phyloP scores from a whole-genome alignment of 345 rosid species.

The Gossypium bickii region DNA sequence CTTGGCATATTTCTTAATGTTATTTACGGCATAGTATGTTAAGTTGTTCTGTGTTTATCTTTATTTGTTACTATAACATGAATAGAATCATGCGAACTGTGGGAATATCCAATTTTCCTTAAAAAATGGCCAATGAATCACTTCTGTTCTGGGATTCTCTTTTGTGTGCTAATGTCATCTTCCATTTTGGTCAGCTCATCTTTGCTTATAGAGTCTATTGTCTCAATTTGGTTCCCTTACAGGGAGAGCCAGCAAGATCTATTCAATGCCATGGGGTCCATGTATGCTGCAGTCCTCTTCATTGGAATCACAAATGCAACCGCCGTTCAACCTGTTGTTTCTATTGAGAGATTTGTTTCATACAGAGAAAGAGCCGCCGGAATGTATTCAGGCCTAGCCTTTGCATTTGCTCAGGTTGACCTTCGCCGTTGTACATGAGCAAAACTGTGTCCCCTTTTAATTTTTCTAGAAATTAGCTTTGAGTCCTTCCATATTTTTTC shows the following conservation, averaged over 20 bases:
- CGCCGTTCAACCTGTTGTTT: slow-evolving; percentile 97
- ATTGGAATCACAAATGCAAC: slow-evolving; percentile 87
- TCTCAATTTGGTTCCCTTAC: slow-evolving; percentile 20
- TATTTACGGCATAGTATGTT: not conserved
- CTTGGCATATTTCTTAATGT: slow-evolving; percentile 6
- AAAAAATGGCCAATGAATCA: not conserved
- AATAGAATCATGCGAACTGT: not conserved
- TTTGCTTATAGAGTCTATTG: slow-evolving; percentile 5
- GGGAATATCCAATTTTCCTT: not conserved
- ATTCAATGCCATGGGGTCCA: slow-evolving; percentile 89
- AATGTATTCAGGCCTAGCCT: slow-evolving; percentile 88
- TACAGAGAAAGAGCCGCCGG: slow-evolving; percentile 97
- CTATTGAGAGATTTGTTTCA: slow-evolving; percentile 88
- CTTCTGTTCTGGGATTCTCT: not conserved
- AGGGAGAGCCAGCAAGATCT: slow-evolving; percentile 81
- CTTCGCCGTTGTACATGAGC: not conserved
- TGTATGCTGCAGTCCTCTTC: slow-evolving; percentile 86
- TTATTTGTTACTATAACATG: not conserved
- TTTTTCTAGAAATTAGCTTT: slow-evolving; percentile 2
- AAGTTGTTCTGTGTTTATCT: not conserved
- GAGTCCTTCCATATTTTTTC: not conserved
- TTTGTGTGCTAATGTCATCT: not conserved
- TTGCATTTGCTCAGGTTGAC: slow-evolving; percentile 91
- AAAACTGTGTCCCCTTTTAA: not conserved
- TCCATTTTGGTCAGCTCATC: slow-evolving; percentile 2